Conservation (phyloP, 495 filamentous ascomycete genomes). For the Penicillium paradoxum region DNA sequence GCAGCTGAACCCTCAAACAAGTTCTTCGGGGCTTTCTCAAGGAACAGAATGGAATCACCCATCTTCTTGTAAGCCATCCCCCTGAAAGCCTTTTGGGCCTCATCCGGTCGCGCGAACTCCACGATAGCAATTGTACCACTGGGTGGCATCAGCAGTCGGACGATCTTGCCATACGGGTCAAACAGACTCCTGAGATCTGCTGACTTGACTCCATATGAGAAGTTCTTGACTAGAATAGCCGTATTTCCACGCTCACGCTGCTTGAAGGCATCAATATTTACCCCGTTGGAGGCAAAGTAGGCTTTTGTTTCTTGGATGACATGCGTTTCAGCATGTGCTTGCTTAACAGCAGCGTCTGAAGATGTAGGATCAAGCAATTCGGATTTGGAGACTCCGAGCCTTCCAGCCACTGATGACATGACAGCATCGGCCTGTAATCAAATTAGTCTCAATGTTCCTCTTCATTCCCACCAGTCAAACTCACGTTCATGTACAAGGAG, state of each 20-base stretch:
- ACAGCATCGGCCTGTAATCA: constrained; percentile 70
- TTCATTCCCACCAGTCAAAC: constrained; percentile 12
- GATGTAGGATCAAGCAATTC: constrained; percentile 91
- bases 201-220: constrained; percentile 69
- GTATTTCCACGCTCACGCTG: constrained; percentile 75
- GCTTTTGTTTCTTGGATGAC: constrained; percentile 93
- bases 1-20: constrained; percentile 53
- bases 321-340: constrained; percentile 93
- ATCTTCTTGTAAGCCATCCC: constrained; percentile 82
- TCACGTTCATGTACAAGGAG: constrained; percentile 92
- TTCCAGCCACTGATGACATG: constrained; percentile 81
- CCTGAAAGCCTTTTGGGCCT: constrained; percentile 76
- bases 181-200: constrained; percentile 50
- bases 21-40: constrained; percentile 88
- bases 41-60: constrained; percentile 84
- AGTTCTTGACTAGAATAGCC: constrained; percentile 91
- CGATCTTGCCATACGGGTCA: constrained; percentile 58
- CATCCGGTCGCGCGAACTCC: constrained; percentile 70
- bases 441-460: constrained; percentile 20
- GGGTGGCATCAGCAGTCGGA: constrained; percentile 82
- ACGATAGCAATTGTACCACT: constrained; percentile 89
- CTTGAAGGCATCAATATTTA: constrained; percentile 89
- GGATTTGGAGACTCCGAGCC: constrained; percentile 81
- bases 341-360: constrained; percentile 87
- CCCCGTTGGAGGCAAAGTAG: constrained; percentile 80